Evolutionary conservation across 2,329 filamentous ascomycete species (phyloP), one percentile per base, ranked within the genome.

Genomic region (Ophiostoma ulmi): DNA sequence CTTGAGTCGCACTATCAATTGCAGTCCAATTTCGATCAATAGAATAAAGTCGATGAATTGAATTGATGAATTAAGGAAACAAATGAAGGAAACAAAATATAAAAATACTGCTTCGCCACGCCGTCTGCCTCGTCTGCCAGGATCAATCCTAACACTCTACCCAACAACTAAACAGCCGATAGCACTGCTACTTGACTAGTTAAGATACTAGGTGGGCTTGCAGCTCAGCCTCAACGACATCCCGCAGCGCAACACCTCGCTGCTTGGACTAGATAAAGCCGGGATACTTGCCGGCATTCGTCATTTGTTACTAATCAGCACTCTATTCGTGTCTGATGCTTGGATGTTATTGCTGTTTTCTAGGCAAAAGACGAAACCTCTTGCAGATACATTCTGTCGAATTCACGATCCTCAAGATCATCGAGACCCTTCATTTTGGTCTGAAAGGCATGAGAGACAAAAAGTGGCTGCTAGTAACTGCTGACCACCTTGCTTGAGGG

Each of bases 111-210:
- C 70, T 69, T 64, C 70, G 70, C 70, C 70, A 69, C 70, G 67
- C 22, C 52, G 67, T 52, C 67, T 71, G 70, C 70, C 70, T 71
- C 48, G 70, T 67, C 58, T 68, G 58, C 52, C 70, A 69, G 67
- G 61, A 61, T 36, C 65, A 63, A 20, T 61, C 31, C 58, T 70
- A 70, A 52, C 38, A 64, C 52, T 20, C 14, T 61, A 31, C 31
- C 31, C 31, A 31, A 31, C 2, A 31, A 31, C 31, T 31, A 31
- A 31, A 31, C 3, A 55, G 36, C 14, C n/a, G 10, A 31, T 41
- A 55, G 14, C 52, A 70, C 61, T 8, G 2, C 52, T 58, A 55
- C 48, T 22, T 55, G 48, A n/a, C 48, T 31, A 31, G 31, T 31
- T 4, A 1, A 31, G 3, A 31, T 31, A 31, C 14, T 10, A 7